phyloP scores from a whole-genome alignment of 2,329 filamentous ascomycete genomes.

The Phaeosphaeria sp. region DNA sequence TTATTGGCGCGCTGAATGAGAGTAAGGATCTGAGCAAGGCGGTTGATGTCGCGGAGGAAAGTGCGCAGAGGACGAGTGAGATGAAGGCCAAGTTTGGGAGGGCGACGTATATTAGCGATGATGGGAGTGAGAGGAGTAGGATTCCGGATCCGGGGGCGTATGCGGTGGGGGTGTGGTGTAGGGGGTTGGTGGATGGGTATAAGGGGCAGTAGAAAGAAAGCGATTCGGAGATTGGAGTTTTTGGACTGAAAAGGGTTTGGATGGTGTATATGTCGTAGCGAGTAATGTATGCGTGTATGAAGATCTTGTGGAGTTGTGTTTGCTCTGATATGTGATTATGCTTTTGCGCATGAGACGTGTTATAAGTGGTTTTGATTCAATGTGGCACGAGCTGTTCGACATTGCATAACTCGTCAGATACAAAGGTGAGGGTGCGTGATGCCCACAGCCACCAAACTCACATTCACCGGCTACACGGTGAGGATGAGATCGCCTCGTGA shows the following conservation, averaged over 20 bases:
- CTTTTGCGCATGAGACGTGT: too few relatives aligned
- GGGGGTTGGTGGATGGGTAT: slow-evolving; percentile 58
- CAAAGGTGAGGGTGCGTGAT: not conserved
- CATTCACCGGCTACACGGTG: not conserved
- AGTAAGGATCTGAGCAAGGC: slow-evolving; percentile 73
- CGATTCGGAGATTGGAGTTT: too few relatives aligned
- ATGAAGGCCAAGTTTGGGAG: slow-evolving; percentile 90
- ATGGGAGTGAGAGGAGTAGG: slow-evolving; percentile 58
- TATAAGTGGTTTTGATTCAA: too few relatives aligned
- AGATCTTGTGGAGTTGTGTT: not conserved
- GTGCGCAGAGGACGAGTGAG: slow-evolving; percentile 81
- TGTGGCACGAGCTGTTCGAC: too few relatives aligned
- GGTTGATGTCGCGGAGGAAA: slow-evolving; percentile 74
- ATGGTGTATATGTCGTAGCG: not conserved
- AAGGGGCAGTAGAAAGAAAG: not conserved
- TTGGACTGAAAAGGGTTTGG: too few relatives aligned
- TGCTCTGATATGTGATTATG: too few relatives aligned
- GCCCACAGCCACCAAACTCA: not conserved
- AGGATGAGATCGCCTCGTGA: not conserved
- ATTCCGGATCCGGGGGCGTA: slow-evolving; percentile 73
- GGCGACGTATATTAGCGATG: slow-evolving; percentile 79
- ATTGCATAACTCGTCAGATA: too few relatives aligned
- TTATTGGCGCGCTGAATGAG: slow-evolving; percentile 72
- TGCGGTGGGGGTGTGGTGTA: slow-evolving; percentile 83
- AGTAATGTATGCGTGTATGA: not conserved